A percentile compares a stretch with the other conserved stretches of the same genome.
Evolutionary conservation across 371 early-diverging fungal species (phyloP).

Genomic region (Mortierella sp.): DNA sequence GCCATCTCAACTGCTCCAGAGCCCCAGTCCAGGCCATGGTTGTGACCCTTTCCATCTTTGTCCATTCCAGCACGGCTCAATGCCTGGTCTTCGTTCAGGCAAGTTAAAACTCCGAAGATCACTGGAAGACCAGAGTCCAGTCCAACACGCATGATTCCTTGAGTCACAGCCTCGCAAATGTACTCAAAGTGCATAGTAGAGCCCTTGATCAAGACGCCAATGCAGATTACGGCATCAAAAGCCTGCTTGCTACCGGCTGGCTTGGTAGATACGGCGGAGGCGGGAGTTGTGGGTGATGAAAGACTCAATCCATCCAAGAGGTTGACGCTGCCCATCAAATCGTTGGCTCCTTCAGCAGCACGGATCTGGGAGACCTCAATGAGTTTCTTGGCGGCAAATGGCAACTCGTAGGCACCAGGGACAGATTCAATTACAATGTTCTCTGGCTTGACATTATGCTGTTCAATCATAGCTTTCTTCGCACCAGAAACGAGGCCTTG

Average conservation of each 20-base stretch:
- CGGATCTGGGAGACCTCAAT: conserved; percentile 75
- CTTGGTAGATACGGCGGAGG: conserved; percentile 12
- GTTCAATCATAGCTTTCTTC: conserved; percentile 69
- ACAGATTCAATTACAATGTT: conserved; percentile 87
- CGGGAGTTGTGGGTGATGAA: conserved; percentile 28
- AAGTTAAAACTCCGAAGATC: conserved; percentile 97
- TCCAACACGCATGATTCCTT: conserved; percentile 93
- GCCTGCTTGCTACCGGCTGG: conserved; percentile 60
- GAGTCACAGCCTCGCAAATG: conserved; percentile 91
- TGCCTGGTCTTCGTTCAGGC: conserved; percentile 94
- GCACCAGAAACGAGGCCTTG: conserved; percentile 85
- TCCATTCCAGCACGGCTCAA: conserved; percentile 61
- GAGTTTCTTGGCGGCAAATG: conserved; percentile 88
- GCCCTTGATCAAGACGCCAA: conserved; percentile 98
- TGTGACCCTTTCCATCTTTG: conserved; percentile 34
- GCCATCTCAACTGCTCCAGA: conserved; percentile 97
- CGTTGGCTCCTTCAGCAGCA: conserved; percentile 67
- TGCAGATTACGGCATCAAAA: conserved; percentile 92
- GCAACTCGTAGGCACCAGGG: conserved; percentile 95
- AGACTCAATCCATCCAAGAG: conserved; percentile 56
- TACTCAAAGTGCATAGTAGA: conserved; percentile 98
- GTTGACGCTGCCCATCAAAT: conserved; percentile 65
- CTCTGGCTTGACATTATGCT: conserved; percentile 74
- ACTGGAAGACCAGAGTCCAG: conserved; percentile 91
- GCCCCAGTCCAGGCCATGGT: conserved; percentile 97